phyloP scores from a whole-genome alignment of 257 asterid genomes.

The Scutellaria barbata region DNA sequence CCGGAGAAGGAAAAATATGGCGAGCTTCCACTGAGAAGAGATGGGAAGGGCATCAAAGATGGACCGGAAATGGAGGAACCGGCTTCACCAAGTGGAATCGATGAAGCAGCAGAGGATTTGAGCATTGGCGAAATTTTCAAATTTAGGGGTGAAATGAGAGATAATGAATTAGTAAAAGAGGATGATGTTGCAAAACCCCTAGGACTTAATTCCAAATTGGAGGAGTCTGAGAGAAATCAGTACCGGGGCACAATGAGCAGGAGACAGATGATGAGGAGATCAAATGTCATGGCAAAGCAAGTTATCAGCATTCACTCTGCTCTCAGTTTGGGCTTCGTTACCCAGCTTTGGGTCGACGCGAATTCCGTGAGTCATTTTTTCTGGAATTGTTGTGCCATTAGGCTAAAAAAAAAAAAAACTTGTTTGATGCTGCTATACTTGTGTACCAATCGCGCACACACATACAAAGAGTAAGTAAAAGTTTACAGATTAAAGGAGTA shows the following conservation, averaged over 20 bases:
- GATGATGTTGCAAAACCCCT: constrained; percentile 30
- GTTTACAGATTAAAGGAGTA: not conserved
- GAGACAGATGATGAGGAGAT: constrained; percentile 60
- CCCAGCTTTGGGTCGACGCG: constrained; percentile 77
- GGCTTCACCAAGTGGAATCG: constrained; percentile 21
- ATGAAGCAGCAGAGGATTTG: constrained; percentile 32
- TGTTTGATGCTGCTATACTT: not conserved
- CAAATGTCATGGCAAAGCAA: constrained; percentile 69
- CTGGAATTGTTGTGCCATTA: constrained; percentile 4
- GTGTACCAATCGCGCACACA: not conserved
- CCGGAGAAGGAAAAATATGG: constrained; percentile 12
- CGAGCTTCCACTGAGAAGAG: constrained; percentile 28
- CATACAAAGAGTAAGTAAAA: not conserved
- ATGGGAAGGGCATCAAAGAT: not conserved
- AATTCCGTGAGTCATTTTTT: constrained; percentile 53
- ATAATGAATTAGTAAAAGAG: constrained; percentile 22
- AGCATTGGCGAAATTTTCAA: constrained; percentile 35
- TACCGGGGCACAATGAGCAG: constrained; percentile 31
- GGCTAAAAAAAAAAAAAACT: not conserved
- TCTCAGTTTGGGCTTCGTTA: constrained; percentile 59
- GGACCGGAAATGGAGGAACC: constrained; percentile 19
- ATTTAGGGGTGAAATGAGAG: constrained; percentile 34
- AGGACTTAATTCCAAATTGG: constrained; percentile 27
- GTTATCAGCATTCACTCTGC: constrained; percentile 73
- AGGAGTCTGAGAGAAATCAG: constrained; percentile 28